These are phyloP conservation scores for Aspergillus intermedius DNA, from an alignment of 2,329 filamentous ascomycete species.

Conservation along the genomic window DNA sequence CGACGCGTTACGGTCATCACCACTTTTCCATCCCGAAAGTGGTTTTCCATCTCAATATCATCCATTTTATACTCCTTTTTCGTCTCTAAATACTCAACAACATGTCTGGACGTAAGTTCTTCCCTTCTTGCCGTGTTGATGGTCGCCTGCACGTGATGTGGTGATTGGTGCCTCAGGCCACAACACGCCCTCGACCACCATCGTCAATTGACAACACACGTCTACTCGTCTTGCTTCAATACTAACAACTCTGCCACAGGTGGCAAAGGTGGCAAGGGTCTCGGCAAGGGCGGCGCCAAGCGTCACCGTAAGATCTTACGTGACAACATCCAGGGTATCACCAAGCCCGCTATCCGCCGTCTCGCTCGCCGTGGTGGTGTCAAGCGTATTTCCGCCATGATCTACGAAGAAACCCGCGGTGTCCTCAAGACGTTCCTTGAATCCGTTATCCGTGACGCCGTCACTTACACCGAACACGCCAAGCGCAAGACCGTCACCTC, in stretches of 20 bases:
- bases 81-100: constrained; percentile 13
- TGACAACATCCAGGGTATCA: constrained; percentile 99
- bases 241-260: constrained; percentile 47
- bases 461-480: constrained; percentile 77
- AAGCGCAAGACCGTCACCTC: constrained; percentile 59
- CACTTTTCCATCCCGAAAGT: constrained; percentile 5
- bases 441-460: constrained; percentile 70
- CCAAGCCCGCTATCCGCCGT: constrained; percentile 97
- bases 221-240: constrained; percentile 1
- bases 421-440: constrained; percentile 80
- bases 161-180: constrained; percentile 12
- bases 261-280: constrained; percentile 94
- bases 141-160: constrained; percentile 21
- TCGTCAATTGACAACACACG: not conserved
- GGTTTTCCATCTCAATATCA: constrained; percentile 14
- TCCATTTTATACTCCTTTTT: constrained; percentile 7
- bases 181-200: too few relatives aligned
- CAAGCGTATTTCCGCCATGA: constrained; percentile 99
- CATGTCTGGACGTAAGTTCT: constrained; percentile 39
- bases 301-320: constrained; percentile 98
- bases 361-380: constrained; percentile 98
- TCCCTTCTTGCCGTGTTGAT: constrained; percentile 1
- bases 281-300: constrained; percentile 98
- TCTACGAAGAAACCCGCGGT: constrained; percentile 76
- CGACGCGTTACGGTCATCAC: constrained; percentile 14